Conservation (phyloP, 169 alveolate genomes). For the Plasmodium ovale region DNA sequence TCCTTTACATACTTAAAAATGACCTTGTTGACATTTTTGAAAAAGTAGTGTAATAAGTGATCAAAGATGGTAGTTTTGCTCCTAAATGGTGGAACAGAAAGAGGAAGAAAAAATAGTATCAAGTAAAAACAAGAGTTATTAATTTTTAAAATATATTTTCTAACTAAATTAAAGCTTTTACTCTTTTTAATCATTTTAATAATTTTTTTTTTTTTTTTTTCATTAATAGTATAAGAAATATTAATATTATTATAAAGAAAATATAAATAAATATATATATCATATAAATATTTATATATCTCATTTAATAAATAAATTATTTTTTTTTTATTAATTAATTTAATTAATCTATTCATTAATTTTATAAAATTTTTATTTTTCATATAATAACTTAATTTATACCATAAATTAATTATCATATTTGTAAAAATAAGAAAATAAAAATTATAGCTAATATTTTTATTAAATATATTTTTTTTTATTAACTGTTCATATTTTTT, state of each 20-base stretch:
- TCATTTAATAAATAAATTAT: neutral
- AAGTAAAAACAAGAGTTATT: slow-evolving; percentile 51
- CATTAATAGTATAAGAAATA: neutral
- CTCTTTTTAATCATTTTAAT: slow-evolving; percentile 26
- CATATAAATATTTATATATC: neutral
- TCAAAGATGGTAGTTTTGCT: neutral
- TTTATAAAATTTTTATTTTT: neutral
- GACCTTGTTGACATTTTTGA: slow-evolving; percentile 35
- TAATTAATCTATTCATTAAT: neutral
- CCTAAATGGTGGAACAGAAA: slow-evolving; percentile 62
- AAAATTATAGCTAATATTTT: slow-evolving; percentile 31
- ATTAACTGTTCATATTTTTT: slow-evolving; percentile 21
- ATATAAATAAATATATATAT: neutral
- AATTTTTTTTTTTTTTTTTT: slow-evolving; percentile 29
- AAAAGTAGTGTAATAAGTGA: slow-evolving; percentile 8
- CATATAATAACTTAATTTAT: neutral
- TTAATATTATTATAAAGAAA: slow-evolving; percentile 12
- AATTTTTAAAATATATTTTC: slow-evolving; percentile 18
- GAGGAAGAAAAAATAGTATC: slow-evolving; percentile 11
- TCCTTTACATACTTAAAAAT: slow-evolving; percentile 40
- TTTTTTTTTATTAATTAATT: neutral
- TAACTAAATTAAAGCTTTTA: slow-evolving; percentile 24
- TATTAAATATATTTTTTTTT: slow-evolving; percentile 23
- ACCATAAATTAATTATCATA: slow-evolving; percentile 26
- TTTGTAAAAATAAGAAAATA: slow-evolving; percentile 31